Conservation (phyloP, 2,329 filamentous ascomycete genomes). For the Monosporascus sp. region DNA sequence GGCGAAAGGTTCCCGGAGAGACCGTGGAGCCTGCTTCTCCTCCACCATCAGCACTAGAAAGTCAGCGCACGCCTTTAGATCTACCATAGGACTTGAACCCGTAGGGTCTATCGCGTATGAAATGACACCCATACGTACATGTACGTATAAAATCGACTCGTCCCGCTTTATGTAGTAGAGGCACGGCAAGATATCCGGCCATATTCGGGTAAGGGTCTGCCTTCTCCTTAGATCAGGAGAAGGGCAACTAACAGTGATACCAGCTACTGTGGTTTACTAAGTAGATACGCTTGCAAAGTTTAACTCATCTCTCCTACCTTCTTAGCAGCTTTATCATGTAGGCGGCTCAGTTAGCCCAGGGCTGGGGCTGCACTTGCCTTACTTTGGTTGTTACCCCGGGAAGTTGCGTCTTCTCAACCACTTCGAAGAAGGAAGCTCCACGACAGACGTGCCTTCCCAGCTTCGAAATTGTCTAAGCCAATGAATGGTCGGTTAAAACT, state of each 20-base stretch:
- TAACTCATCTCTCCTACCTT: too few relatives aligned
- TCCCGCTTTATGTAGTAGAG: too few relatives aligned
- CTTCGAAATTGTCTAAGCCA: neutral
- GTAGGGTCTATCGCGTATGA: slow-evolving; percentile 2
- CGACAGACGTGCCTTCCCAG: neutral
- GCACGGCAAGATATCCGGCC: neutral
- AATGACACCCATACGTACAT: neutral
- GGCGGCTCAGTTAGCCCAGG: too few relatives aligned
- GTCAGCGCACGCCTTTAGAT: slow-evolving; percentile 15
- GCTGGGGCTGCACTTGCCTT: too few relatives aligned
- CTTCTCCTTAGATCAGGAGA: too few relatives aligned
- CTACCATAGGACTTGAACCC: slow-evolving; percentile 10
- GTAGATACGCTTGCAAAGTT: too few relatives aligned
- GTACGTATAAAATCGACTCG: slow-evolving; percentile 3
- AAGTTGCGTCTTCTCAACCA: neutral
- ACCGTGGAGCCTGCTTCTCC: slow-evolving; percentile 15
- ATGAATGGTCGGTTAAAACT: neutral
- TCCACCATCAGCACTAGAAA: slow-evolving; percentile 9
- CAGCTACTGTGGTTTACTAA: neutral
- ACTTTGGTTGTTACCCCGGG: too few relatives aligned
- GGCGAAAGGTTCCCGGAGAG: slow-evolving; percentile 56
- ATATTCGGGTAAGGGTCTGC: neutral
- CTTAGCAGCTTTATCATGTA: too few relatives aligned
- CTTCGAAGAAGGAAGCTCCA: neutral
- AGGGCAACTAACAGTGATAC: neutral